phyloP scores from a whole-genome alignment of 805 yeast species.

The Kodamaea neixiangensis region DNA sequence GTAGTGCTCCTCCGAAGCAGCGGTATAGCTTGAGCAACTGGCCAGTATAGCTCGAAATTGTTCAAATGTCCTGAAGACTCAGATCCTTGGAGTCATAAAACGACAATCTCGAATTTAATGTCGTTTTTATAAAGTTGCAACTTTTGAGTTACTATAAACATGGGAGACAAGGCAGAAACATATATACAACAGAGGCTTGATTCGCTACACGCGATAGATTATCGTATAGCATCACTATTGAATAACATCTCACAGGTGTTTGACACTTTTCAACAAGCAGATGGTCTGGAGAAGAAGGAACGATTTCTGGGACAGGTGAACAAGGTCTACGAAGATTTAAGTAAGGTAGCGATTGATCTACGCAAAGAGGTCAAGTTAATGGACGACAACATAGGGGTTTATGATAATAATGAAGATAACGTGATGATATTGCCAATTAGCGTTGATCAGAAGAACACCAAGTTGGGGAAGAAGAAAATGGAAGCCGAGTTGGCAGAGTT shows the following conservation, averaged over 20 bases:
- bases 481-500: slow-evolving; percentile 42
- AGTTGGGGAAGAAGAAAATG: slow-evolving; percentile 61
- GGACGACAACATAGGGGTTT: slow-evolving; percentile 58
- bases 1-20: no score
- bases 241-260: slow-evolving; percentile 51
- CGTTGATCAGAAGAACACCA: slow-evolving; percentile 69
- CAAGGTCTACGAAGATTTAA: slow-evolving; percentile 54
- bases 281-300: slow-evolving; percentile 29
- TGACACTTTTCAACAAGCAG: slow-evolving; percentile 38
- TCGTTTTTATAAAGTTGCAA: not conserved
- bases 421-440: slow-evolving; percentile 65
- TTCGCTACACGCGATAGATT: slow-evolving; percentile 53
- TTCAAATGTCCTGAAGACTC: no score
- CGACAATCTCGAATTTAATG: not conserved
- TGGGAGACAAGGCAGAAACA: slow-evolving; percentile 18
- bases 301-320: slow-evolving; percentile 47
- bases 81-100: no score
- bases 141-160: not conserved
- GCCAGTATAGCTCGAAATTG: no score
- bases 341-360: slow-evolving; percentile 57
- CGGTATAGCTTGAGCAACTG: no score
- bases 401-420: slow-evolving; percentile 43
- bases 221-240: slow-evolving; percentile 51
- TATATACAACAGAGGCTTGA: slow-evolving; percentile 55
- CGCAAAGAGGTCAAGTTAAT: slow-evolving; percentile 67